Conservation (phyloP, 352 stramenopile genomes). For the Phytophthora cactorum region DNA sequence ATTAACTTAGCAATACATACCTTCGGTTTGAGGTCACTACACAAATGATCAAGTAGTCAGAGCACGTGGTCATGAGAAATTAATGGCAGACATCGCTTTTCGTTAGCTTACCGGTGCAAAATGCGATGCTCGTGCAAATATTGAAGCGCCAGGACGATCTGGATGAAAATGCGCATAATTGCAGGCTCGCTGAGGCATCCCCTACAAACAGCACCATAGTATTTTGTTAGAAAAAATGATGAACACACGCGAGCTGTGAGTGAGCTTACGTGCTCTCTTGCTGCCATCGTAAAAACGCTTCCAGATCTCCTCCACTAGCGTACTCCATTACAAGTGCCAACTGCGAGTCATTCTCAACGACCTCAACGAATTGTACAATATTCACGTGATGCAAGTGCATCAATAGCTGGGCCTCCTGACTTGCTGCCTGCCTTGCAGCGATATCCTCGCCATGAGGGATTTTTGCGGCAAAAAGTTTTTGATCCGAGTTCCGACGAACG, state of each 20-base stretch:
- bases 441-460: conserved; percentile 28
- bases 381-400: conserved; percentile 61
- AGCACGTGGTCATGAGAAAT: neutral
- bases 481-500: conserved; percentile 43
- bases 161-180: conserved; percentile 76
- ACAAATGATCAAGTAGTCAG: neutral
- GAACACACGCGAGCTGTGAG: neutral
- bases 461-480: conserved; percentile 63
- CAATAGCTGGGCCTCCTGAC: conserved; percentile 61
- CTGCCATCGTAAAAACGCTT: conserved; percentile 43
- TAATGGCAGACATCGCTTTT: neutral
- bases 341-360: conserved; percentile 35
- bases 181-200: conserved; percentile 43
- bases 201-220: conserved; percentile 11
- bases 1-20: conserved; percentile 5
- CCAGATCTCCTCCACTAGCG: conserved; percentile 64
- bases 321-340: conserved; percentile 82
- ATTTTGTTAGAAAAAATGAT: neutral
- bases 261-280: conserved; percentile 25
- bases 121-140: conserved; percentile 69
- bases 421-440: conserved; percentile 3
- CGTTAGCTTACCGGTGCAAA: conserved; percentile 57
- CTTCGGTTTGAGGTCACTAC: conserved; percentile 68
- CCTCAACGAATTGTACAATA: conserved; percentile 67
- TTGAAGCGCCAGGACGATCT: conserved; percentile 59